Evolutionary conservation across 148 eudicot species (phyloP).

Genomic region (Polygonum maritimum): DNA sequence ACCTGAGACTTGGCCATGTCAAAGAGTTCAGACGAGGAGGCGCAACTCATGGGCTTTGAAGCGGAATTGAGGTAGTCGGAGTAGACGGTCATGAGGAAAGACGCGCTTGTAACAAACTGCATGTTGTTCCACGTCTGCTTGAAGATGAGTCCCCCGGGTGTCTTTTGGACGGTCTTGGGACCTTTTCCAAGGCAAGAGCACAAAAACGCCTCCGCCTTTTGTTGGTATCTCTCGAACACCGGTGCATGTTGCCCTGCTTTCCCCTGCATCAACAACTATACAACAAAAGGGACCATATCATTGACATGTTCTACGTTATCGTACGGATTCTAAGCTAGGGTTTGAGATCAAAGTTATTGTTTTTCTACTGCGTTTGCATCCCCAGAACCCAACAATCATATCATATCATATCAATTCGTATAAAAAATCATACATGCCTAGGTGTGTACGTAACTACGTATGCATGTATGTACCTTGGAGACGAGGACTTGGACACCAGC

Average conservation of each 20-base stretch:
- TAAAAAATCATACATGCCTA: not conserved
- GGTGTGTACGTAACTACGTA: no score
- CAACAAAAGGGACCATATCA: not conserved
- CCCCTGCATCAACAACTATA: slow-evolving; percentile 86
- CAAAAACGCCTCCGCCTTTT: slow-evolving; percentile 87
- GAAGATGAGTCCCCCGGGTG: slow-evolving; percentile 88
- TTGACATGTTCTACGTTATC: no score
- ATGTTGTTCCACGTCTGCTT: slow-evolving; percentile 95
- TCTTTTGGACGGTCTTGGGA: slow-evolving; percentile 57
- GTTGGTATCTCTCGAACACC: slow-evolving; percentile 56
- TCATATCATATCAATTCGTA: no score
- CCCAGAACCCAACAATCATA: no score
- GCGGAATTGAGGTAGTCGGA: slow-evolving; percentile 87
- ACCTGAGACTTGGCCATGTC: slow-evolving; percentile 85
- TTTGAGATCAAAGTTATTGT: no score
- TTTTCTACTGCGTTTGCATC: no score
- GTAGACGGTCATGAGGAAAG: slow-evolving; percentile 76
- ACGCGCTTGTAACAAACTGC: slow-evolving; percentile 98
- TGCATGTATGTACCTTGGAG: slow-evolving; percentile 50
- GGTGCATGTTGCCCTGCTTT: slow-evolving; percentile 41
- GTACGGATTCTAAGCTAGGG: no score
- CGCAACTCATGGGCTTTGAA: slow-evolving; percentile 43
- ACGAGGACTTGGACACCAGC: slow-evolving; percentile 98
- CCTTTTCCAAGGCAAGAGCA: slow-evolving; percentile 94
- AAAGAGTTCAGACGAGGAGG: slow-evolving; percentile 59